Percentiles rank a stretch among this genome's conserved stretches.
These are phyloP conservation scores for Neurospora sp. DNA, from an alignment of 495 filamentous ascomycete species.

Conservation along the genomic window DNA sequence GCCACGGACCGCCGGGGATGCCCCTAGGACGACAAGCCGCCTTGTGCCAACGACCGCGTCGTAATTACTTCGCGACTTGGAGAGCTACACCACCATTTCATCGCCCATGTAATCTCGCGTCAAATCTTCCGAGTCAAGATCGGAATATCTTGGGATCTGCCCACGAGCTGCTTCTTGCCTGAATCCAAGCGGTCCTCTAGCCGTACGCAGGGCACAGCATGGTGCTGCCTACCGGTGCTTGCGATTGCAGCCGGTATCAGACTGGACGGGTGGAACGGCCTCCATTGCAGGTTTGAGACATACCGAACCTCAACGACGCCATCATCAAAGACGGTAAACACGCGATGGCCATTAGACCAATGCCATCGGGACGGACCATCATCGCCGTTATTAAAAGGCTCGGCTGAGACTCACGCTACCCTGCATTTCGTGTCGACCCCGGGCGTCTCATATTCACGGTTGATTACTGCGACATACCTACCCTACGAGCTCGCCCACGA, in stretches of 20 bases:
- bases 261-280: constrained; percentile 2
- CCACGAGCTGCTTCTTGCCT: neutral
- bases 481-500: neutral
- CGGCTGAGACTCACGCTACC: neutral
- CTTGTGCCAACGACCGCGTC: constrained; percentile 8
- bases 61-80: neutral
- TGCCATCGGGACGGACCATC: neutral
- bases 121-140: neutral
- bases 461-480: neutral
- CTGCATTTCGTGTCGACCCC: neutral
- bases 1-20: constrained; percentile 3
- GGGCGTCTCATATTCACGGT: neutral
- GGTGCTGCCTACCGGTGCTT: constrained; percentile 1
- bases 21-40: constrained; percentile 10
- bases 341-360: neutral
- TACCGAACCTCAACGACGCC: neutral
- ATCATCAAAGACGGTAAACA: constrained; percentile 2
- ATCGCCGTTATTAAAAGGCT: neutral
- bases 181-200: neutral
- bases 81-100: neutral
- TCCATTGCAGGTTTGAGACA: constrained; percentile 14
- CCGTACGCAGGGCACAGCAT: neutral
- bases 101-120: neutral
- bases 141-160: neutral
- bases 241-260: constrained; percentile 1